Conservation (phyloP, 805 yeast genomes). For the Teunomyces pallodes region DNA sequence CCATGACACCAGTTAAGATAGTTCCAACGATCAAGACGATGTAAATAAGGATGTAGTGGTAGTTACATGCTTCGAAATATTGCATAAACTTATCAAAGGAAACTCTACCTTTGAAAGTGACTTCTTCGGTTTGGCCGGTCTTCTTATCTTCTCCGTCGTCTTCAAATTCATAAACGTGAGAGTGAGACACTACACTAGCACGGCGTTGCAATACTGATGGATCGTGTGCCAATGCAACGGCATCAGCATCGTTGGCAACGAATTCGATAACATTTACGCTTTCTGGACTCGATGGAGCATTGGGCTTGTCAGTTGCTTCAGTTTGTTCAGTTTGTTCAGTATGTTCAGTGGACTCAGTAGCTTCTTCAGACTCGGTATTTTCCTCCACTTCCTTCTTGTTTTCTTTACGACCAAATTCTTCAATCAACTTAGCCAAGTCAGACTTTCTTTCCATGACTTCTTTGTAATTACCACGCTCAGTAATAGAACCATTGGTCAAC, state of each 20-base stretch:
- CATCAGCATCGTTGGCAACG: constrained; percentile 5
- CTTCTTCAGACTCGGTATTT: constrained; percentile 1
- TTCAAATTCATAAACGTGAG: constrained; percentile 21
- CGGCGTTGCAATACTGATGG: constrained; percentile 11
- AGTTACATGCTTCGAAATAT: constrained; percentile 56
- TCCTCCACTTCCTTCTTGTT: constrained; percentile 6
- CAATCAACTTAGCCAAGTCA: constrained; percentile 19
- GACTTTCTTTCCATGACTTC: constrained; percentile 18
- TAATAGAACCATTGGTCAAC: constrained; percentile 26
- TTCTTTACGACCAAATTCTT: constrained; percentile 17
- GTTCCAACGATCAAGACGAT: constrained; percentile 40
- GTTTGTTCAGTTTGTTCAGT: neutral
- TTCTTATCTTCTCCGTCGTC: constrained; percentile 12
- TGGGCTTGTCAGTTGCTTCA: too few species aligned
- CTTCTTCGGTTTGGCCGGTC: constrained; percentile 23
- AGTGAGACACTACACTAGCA: constrained; percentile 22
- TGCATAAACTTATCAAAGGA: constrained; percentile 49
- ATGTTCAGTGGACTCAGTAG: neutral
- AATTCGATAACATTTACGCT: constrained; percentile 5
- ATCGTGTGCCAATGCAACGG: constrained; percentile 1
- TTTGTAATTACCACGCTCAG: constrained; percentile 27
- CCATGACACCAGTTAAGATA: constrained; percentile 34
- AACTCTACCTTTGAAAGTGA: constrained; percentile 59
- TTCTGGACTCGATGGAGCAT: neutral
- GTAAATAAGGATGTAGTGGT: constrained; percentile 22